phyloP scores from a whole-genome alignment of 2,329 filamentous ascomycete species.

The Drechslera avenae region DNA sequence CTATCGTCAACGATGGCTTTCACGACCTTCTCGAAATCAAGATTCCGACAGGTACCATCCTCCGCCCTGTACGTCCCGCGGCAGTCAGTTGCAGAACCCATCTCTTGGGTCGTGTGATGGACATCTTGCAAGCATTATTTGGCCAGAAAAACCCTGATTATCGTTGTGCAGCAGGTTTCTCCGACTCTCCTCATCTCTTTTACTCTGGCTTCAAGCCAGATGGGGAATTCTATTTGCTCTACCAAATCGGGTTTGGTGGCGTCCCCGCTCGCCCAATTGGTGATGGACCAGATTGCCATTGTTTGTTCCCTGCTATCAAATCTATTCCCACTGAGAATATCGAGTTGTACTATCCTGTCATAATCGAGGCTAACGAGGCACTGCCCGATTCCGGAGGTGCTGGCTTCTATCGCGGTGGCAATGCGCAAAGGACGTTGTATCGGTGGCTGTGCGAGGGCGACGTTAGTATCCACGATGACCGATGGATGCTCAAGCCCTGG shows the following conservation, averaged over 20 bases:
- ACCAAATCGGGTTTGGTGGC: conserved; percentile 58
- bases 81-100: conserved; percentile 57
- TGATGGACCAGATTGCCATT: conserved; percentile 58
- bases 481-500: conserved; percentile 58
- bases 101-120: conserved; percentile 55
- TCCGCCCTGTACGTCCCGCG: conserved; percentile 55
- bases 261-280: conserved; percentile 55
- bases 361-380: conserved; percentile 56
- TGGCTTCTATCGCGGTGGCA: conserved; percentile 56
- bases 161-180: conserved; percentile 57
- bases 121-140: conserved; percentile 58
- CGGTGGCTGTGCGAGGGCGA: conserved; percentile 55
- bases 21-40: conserved; percentile 57
- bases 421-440: conserved; percentile 56
- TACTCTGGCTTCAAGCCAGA: conserved; percentile 57
- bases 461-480: conserved; percentile 56
- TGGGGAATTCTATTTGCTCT: conserved; percentile 57
- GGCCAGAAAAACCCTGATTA: conserved; percentile 55
- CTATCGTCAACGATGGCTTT: conserved; percentile 58
- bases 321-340: conserved; percentile 57
- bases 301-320: conserved; percentile 58
- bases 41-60: conserved; percentile 53
- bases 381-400: conserved; percentile 56
- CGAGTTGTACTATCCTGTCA: conserved; percentile 56
- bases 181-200: conserved; percentile 58